phyloP scores from a whole-genome alignment of 2,329 filamentous ascomycete genomes.

The Neofusicoccum umdonicola region DNA sequence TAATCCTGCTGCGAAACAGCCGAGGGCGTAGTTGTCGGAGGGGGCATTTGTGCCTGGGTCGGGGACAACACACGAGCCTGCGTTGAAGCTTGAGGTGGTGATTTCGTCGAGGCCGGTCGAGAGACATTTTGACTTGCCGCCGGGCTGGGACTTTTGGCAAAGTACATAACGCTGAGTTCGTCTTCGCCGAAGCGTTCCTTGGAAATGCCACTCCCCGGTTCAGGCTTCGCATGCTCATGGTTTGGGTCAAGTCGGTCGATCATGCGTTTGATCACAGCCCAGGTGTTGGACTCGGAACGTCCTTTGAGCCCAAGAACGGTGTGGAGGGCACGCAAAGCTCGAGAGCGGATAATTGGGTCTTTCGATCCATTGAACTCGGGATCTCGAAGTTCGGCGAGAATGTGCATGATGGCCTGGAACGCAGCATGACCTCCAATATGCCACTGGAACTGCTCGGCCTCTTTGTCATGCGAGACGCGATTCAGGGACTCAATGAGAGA shows the following conservation, averaged over 20 bases:
- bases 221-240: conserved; percentile 19
- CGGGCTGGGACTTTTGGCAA: conserved; percentile 12
- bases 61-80: not conserved
- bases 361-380: conserved; percentile 35
- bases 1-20: conserved; percentile 1
- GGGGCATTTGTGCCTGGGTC: not conserved
- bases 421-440: conserved; percentile 30
- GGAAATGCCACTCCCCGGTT: not conserved
- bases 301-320: conserved; percentile 32
- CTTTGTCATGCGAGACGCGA: conserved; percentile 32
- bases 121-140: not conserved
- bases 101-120: not conserved
- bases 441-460: conserved; percentile 38
- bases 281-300: conserved; percentile 33
- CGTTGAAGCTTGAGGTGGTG: not conserved
- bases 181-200: conserved; percentile 8
- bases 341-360: not conserved
- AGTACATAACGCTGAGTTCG: conserved; percentile 9
- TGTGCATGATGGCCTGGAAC: conserved; percentile 35
- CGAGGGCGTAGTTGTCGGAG: not conserved
- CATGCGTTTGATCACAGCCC: conserved; percentile 37
- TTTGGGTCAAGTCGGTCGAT: conserved; percentile 36
- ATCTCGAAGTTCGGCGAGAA: conserved; percentile 39
- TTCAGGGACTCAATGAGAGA: conserved; percentile 38
- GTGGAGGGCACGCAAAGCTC: conserved; percentile 32